phyloP scores from a whole-genome alignment of 352 stramenopile genomes.

The Phytophthora palmivora region DNA sequence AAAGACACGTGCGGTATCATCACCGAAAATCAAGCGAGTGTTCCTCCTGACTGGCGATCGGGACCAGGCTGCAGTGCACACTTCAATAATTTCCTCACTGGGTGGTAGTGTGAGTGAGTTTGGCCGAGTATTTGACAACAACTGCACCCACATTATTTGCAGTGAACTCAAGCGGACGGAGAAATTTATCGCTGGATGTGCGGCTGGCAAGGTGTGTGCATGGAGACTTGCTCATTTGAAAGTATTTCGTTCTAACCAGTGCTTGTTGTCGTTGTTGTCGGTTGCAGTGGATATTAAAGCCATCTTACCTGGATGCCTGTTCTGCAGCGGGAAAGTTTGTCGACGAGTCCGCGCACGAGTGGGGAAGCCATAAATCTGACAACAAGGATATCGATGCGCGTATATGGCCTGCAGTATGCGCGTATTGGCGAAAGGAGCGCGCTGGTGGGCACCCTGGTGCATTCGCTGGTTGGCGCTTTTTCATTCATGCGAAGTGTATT shows the following conservation, averaged over 20 bases:
- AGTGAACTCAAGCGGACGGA: constrained; percentile 88
- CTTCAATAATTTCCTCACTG: constrained; percentile 76
- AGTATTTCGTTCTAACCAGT: constrained; percentile 6
- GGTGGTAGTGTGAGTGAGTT: constrained; percentile 71
- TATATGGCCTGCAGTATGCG: constrained; percentile 69
- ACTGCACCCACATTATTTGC: constrained; percentile 88
- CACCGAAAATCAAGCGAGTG: constrained; percentile 31
- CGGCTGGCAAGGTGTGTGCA: constrained; percentile 73
- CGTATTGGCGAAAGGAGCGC: constrained; percentile 75
- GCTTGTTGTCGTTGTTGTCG: constrained; percentile 7
- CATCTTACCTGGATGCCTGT: constrained; percentile 78
- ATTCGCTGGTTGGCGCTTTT: constrained; percentile 74
- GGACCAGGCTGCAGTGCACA: constrained; percentile 76
- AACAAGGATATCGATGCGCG: constrained; percentile 74
- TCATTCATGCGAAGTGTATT: constrained; percentile 77
- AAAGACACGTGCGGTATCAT: constrained; percentile 9
- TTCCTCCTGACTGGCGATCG: constrained; percentile 83
- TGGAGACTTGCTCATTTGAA: not conserved
- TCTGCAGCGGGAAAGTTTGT: constrained; percentile 74
- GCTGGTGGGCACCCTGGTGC: constrained; percentile 54
- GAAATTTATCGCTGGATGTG: constrained; percentile 87
- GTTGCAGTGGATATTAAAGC: constrained; percentile 85
- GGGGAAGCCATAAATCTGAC: constrained; percentile 61
- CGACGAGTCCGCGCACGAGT: constrained; percentile 75
- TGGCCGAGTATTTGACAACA: constrained; percentile 69